Evolutionary conservation across 2,329 filamentous ascomycete genomes (phyloP).

Genomic region (Sclerotiophoma versabilis): DNA sequence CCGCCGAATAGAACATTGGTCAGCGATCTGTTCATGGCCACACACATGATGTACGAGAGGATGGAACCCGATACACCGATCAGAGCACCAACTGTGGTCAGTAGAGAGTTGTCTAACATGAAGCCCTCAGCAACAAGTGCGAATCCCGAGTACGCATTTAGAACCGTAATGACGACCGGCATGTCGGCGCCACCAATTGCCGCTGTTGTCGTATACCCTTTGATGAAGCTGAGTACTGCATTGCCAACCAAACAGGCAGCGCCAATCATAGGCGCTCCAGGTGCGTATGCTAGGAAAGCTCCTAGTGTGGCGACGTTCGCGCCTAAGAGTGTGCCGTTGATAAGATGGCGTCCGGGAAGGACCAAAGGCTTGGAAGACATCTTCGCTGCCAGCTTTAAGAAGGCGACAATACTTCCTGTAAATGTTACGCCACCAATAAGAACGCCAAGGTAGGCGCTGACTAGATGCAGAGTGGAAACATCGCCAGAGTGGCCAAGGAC

Average conservation of each 20-base stretch:
- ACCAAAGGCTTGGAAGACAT: conserved; percentile 80
- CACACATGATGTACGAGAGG: conserved; percentile 71
- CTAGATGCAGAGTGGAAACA: conserved; percentile 81
- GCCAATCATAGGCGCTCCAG: conserved; percentile 78
- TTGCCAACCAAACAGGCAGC: conserved; percentile 80
- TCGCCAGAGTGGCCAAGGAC: conserved; percentile 77
- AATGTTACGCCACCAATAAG: conserved; percentile 88
- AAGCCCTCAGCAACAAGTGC: conserved; percentile 89
- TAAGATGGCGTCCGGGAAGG: conserved; percentile 75
- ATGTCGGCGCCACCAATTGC: conserved; percentile 94
- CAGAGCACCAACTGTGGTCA: conserved; percentile 84
- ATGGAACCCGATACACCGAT: conserved; percentile 91
- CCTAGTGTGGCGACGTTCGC: conserved; percentile 84
- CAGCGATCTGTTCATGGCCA: conserved; percentile 91
- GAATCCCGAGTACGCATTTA: conserved; percentile 91
- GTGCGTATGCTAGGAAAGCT: conserved; percentile 81
- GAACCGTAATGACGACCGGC: conserved; percentile 88
- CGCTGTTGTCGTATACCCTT: conserved; percentile 86
- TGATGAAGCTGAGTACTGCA: conserved; percentile 78
- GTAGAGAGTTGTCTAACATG: conserved; percentile 86
- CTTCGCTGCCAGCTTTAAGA: conserved; percentile 81
- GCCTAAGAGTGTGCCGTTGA: conserved; percentile 78
- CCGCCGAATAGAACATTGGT: conserved; percentile 90
- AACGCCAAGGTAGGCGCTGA: conserved; percentile 85
- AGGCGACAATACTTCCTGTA: conserved; percentile 88